phyloP scores from a whole-genome alignment of 2,329 filamentous ascomycete genomes.

The Penicillium freii region DNA sequence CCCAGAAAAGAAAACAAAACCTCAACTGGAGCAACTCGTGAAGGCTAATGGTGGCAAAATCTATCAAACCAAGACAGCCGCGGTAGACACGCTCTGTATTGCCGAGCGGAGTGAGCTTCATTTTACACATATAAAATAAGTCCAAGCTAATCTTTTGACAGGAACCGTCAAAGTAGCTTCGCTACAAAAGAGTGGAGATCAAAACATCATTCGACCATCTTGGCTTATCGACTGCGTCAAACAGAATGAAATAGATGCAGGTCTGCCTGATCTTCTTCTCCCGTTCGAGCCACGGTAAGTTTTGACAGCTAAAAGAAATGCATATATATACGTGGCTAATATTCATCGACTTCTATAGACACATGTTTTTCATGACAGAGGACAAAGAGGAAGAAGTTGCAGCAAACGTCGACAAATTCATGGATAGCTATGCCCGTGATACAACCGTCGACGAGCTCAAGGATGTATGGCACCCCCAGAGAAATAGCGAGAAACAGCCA shows the following conservation, averaged over 20 bases:
- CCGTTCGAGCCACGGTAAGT: slow-evolving; percentile 58
- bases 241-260: slow-evolving; percentile 53
- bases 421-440: slow-evolving; percentile 80
- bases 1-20: slow-evolving; percentile 72
- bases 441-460: slow-evolving; percentile 62
- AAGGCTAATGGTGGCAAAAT: slow-evolving; percentile 80
- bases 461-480: slow-evolving; percentile 28
- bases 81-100: slow-evolving; percentile 65
- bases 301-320: slow-evolving; percentile 28
- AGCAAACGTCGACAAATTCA: slow-evolving; percentile 69
- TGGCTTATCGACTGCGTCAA: slow-evolving; percentile 84
- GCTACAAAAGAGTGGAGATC: slow-evolving; percentile 67
- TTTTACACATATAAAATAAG: neutral
- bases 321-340: slow-evolving; percentile 3
- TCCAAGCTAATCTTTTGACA: slow-evolving; percentile 23
- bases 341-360: slow-evolving; percentile 48
- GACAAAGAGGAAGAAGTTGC: slow-evolving; percentile 55
- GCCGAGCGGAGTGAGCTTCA: slow-evolving; percentile 65
- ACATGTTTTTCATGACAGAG: slow-evolving; percentile 70
- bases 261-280: slow-evolving; percentile 58
- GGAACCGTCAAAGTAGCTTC: slow-evolving; percentile 75
- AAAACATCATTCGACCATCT: slow-evolving; percentile 71
- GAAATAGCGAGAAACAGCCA: neutral
- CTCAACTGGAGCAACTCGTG: slow-evolving; percentile 74
- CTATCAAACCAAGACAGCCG: slow-evolving; percentile 68